phyloP scores from a whole-genome alignment of 768 basidiomycete species.

The Clathrus columnatus region DNA sequence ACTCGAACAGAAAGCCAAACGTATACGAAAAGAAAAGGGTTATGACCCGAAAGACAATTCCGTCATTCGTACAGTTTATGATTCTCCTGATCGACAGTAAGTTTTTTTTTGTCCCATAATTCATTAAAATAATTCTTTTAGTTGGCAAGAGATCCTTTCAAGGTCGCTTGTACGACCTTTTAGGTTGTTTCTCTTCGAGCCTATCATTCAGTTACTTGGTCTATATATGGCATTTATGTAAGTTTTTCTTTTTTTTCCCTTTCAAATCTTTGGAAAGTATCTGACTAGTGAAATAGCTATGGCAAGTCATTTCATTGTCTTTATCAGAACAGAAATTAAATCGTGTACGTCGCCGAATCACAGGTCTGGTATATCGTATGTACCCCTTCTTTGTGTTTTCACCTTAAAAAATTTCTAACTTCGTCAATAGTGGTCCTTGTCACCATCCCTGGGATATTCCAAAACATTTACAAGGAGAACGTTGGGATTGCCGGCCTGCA shows the following conservation, averaged over 20 bases:
- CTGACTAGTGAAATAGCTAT: too few relatives aligned
- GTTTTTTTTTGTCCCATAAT: constrained; percentile 15
- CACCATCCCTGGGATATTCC: constrained; percentile 52
- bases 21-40: constrained; percentile 37
- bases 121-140: constrained; percentile 17
- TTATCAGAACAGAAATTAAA: neutral
- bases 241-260: constrained; percentile 48
- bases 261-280: too few relatives aligned
- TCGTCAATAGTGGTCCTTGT: constrained; percentile 55
- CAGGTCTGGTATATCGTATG: neutral
- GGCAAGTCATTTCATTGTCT: constrained; percentile 1
- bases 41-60: constrained; percentile 32
- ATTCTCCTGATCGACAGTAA: constrained; percentile 36
- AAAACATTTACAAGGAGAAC: constrained; percentile 41
- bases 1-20: constrained; percentile 42
- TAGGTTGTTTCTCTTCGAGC: constrained; percentile 46
- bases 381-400: neutral
- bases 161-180: constrained; percentile 62
- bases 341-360: neutral
- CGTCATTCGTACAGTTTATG: constrained; percentile 41
- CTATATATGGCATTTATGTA: constrained; percentile 65
- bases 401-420: neutral
- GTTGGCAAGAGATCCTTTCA: constrained; percentile 43
- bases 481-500: constrained; percentile 57
- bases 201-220: constrained; percentile 60